Evolutionary conservation across 352 stramenopile genomes (phyloP).

Genomic region (Peronospora destructor): DNA sequence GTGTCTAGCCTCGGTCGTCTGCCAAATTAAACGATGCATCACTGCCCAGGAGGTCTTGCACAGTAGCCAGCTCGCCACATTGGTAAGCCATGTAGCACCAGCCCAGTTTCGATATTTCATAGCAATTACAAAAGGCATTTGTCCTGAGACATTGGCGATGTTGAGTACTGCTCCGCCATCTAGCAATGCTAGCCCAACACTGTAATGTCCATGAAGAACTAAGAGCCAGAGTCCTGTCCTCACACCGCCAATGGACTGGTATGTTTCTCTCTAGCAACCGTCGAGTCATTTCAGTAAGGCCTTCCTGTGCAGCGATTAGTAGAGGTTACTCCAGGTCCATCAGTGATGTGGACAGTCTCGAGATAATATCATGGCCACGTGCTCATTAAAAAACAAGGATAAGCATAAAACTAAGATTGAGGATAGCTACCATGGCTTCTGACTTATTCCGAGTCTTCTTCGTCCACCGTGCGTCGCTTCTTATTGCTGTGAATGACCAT

Average conservation of each 20-base stretch:
- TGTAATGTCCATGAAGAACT: slow-evolving; percentile 16
- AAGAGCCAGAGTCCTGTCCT: slow-evolving; percentile 18
- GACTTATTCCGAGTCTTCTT: slow-evolving; percentile 75
- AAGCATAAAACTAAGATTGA: slow-evolving; percentile 10
- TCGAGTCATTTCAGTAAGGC: slow-evolving; percentile 11
- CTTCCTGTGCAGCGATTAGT: slow-evolving; percentile 21
- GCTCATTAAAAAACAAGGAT: slow-evolving; percentile 1
- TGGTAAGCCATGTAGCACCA: slow-evolving; percentile 17
- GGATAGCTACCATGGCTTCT: slow-evolving; percentile 3
- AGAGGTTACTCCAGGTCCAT: slow-evolving; percentile 23
- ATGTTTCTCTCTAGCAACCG: slow-evolving; percentile 20
- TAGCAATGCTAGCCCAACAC: slow-evolving; percentile 15
- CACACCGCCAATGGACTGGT: slow-evolving; percentile 11
- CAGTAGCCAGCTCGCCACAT: slow-evolving; percentile 9
- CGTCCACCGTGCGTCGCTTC: slow-evolving; percentile 74
- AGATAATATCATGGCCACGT: background rate
- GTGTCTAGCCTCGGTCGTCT: slow-evolving; percentile 24
- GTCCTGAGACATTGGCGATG: slow-evolving; percentile 3
- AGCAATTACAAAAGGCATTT: slow-evolving; percentile 18
- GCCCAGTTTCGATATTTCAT: slow-evolving; percentile 14
- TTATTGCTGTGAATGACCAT: slow-evolving; percentile 65
- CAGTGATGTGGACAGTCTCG: background rate
- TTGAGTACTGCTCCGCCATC: slow-evolving; percentile 21
- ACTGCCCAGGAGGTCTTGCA: slow-evolving; percentile 8
- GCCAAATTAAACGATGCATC: slow-evolving; percentile 17